phyloP scores from a whole-genome alignment of 257 asterid species.

The Solanum sparsipilum region DNA sequence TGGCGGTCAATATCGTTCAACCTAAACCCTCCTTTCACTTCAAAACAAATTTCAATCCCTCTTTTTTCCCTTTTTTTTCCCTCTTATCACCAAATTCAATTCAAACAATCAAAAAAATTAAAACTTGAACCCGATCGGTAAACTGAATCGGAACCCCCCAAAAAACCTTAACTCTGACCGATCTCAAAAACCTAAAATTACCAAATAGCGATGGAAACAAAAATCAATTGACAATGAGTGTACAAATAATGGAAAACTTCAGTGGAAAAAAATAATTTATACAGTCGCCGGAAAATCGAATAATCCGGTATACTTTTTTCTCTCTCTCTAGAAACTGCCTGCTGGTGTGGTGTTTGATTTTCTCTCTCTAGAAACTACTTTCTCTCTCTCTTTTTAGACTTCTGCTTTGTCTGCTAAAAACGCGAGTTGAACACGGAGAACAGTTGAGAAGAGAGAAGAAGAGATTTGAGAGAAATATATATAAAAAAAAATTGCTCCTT shows the following conservation, averaged over 20 bases:
- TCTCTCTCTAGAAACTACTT: neutral
- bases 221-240: constrained; percentile 4
- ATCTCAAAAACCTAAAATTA: neutral
- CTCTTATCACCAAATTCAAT: neutral
- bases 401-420: constrained; percentile 27
- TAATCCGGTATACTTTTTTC: neutral
- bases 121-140: neutral
- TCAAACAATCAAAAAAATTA: neutral
- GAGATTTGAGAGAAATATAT: neutral
- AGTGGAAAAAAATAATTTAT: neutral
- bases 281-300: neutral
- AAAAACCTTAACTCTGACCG: neutral
- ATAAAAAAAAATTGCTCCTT: neutral
- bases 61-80: neutral
- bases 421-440: constrained; percentile 93
- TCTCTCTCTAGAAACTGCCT: constrained; percentile 12
- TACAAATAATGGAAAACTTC: neutral
- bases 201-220: neutral
- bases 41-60: neutral
- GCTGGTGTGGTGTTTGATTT: neutral
- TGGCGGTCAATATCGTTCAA: constrained; percentile 20
- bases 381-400: neutral
- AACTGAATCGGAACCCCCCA: neutral
- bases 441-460: constrained; percentile 36
- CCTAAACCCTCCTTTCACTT: neutral